phyloP scores from a whole-genome alignment of 176 grass and related monocot genomes.

The Ensete ventricosum region DNA sequence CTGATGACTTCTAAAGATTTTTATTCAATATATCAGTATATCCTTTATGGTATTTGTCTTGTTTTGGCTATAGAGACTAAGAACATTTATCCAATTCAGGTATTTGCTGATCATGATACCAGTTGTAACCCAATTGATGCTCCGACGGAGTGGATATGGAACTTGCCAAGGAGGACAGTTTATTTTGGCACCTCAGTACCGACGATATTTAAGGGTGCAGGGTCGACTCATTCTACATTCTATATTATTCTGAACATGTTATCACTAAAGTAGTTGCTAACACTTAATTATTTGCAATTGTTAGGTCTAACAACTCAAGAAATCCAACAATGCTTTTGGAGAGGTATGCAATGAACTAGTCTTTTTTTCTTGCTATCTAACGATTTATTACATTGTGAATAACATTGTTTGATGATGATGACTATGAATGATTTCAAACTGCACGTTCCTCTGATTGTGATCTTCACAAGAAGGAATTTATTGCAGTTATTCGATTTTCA shows the following conservation, averaged over 20 bases:
- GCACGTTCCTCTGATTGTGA: not conserved
- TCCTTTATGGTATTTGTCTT: conserved; percentile 4
- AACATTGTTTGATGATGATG: not conserved
- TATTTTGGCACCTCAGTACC: conserved; percentile 82
- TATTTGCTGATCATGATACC: conserved; percentile 84
- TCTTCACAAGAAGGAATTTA: not conserved
- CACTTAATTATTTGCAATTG: conserved; percentile 24
- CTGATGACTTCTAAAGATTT: not conserved
- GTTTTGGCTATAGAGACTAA: conserved; percentile 3
- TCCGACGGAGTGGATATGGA: conserved; percentile 62
- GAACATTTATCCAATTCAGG: conserved; percentile 33
- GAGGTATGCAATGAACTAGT: conserved; percentile 46
- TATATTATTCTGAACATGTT: conserved; percentile 21
- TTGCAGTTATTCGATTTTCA: not conserved
- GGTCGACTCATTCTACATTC: conserved; percentile 13
- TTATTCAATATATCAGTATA: not conserved
- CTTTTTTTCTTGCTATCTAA: conserved; percentile 3
- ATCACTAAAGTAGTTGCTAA: conserved; percentile 15
- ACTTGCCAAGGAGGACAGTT: conserved; percentile 57
- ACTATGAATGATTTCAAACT: not conserved
- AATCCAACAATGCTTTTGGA: conserved; percentile 96
- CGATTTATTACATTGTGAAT: not conserved
- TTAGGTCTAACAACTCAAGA: conserved; percentile 77
- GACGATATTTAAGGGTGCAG: conserved; percentile 82
- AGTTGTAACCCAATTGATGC: conserved; percentile 60